Percentiles rank a stretch among this genome's conserved stretches.
These are phyloP conservation scores for Teratosphaeria nubilosa DNA, from an alignment of 2,329 filamentous ascomycete species.

Conservation along the genomic window DNA sequence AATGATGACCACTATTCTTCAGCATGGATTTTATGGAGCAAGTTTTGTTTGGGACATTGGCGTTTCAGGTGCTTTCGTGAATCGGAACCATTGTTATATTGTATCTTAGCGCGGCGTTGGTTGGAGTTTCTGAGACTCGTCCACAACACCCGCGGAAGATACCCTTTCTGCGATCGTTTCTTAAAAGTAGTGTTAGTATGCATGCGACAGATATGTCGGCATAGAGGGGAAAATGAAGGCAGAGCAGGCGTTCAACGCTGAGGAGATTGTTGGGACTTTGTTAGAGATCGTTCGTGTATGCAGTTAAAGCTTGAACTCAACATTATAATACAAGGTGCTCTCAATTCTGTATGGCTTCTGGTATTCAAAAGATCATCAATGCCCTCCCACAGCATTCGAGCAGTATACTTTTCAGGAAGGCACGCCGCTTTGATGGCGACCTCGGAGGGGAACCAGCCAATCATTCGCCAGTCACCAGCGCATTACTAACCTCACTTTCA, in stretches of 20 bases:
- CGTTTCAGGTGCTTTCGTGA: background rate
- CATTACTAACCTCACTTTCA: background rate
- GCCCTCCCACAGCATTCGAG: background rate
- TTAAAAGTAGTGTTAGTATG: background rate
- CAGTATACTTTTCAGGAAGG: background rate
- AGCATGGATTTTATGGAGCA: background rate
- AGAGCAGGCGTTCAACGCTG: background rate
- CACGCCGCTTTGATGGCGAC: background rate
- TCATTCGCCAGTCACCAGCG: background rate
- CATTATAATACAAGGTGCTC: background rate
- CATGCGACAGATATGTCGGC: background rate
- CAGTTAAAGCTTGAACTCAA: background rate
- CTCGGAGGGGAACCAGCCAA: background rate
- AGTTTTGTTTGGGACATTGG: background rate
- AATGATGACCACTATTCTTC: background rate
- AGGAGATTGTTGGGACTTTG: background rate
- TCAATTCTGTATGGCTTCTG: background rate
- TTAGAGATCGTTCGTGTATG: background rate
- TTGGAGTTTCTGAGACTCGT: conserved; percentile 4
- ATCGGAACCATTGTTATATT: background rate
- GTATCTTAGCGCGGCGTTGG: conserved; percentile 13
- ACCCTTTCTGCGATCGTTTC: background rate
- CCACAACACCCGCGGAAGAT: background rate
- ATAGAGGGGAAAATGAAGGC: background rate
- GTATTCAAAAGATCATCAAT: background rate